Conservation (phyloP, 192 early-diverging fungal genomes). For the Gryganskiella cystojenkinii region DNA sequence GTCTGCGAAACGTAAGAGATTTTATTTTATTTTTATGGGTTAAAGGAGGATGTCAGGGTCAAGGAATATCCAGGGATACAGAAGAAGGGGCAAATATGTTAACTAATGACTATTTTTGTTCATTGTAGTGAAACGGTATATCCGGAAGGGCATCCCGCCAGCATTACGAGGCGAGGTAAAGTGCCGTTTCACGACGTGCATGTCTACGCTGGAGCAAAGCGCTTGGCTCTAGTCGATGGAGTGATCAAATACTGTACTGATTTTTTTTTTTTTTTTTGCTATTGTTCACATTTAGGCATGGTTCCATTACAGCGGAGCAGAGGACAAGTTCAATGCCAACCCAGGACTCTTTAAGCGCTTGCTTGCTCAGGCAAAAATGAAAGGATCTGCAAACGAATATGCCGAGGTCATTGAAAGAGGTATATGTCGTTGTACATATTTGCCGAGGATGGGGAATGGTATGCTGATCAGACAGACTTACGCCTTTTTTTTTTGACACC, state of each 20-base stretch:
- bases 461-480: not conserved
- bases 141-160: constrained; percentile 83
- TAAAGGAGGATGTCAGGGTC: not conserved
- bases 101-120: not conserved
- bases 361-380: constrained; percentile 46
- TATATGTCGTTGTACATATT: constrained; percentile 28
- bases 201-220: not conserved
- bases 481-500: not conserved
- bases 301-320: constrained; percentile 80
- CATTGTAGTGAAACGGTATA: constrained; percentile 73
- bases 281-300: constrained; percentile 71
- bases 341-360: constrained; percentile 68
- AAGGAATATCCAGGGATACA: not conserved
- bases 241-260: too few species aligned
- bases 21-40: not conserved
- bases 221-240: too few species aligned
- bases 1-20: constrained; percentile 54
- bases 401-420: constrained; percentile 77
- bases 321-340: constrained; percentile 63
- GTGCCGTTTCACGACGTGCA: constrained; percentile 3
- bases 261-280: too few species aligned
- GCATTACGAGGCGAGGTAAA: constrained; percentile 68
- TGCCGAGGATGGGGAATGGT: not conserved
- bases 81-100: too few species aligned
- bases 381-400: constrained; percentile 69